Evolutionary conservation across 1,284 basidiomycete genomes (phyloP), one percentile per base, ranked within the genome.

Genomic region (Takashimella koratensis): DNA sequence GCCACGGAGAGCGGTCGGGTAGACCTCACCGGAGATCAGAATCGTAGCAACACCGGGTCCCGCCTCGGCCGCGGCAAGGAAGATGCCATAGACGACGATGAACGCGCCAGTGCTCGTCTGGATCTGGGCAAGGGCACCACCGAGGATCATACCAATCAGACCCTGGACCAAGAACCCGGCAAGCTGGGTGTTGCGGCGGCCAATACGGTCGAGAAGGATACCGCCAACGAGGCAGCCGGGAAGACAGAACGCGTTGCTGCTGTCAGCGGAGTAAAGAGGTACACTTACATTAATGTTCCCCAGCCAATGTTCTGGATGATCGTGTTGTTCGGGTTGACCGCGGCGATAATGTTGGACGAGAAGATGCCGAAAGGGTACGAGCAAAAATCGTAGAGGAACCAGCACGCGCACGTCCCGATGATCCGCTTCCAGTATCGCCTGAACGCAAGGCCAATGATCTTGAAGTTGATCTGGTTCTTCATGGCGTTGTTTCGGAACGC

Each of bases 221-320:
- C 87, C 73, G 67, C 87, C 87, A 3, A 87, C 84, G 42, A 81
- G 79, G 71, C 88, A 87, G 1, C 87, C 86, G 23, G 86, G 22
- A 77, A 76, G 57, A 24, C 57, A 51, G 54, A 70, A 70, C 16
- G 55, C 36, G 54, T 68, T 68, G 48, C n/a, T n/a, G n/a, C n/a
- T n/a, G n/a, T n/a, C n/a, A n/a, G n/a, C n/a, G n/a, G n/a, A n/a
- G n/a, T n/a, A n/a, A n/a, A n/a, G n/a, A n/a, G n/a, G n/a, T n/a
- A n/a, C n/a, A n/a, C n/a, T n/a, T n/a, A n/a, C n/a, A 70, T 61
- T 20, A 68, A 48, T 3, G 62, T 62, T 2, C 64, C 60, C 54
- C 58, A 70, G 4, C 68, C 68, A 25, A 67, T 62, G 39, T 58
- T 59, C 81, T 66, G 59, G 79, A 77, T 51, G 27, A 64, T 45